Evolutionary conservation across 1,284 basidiomycete species (phyloP).

Genomic region (Cutaneotrichosporon cutaneum): DNA sequence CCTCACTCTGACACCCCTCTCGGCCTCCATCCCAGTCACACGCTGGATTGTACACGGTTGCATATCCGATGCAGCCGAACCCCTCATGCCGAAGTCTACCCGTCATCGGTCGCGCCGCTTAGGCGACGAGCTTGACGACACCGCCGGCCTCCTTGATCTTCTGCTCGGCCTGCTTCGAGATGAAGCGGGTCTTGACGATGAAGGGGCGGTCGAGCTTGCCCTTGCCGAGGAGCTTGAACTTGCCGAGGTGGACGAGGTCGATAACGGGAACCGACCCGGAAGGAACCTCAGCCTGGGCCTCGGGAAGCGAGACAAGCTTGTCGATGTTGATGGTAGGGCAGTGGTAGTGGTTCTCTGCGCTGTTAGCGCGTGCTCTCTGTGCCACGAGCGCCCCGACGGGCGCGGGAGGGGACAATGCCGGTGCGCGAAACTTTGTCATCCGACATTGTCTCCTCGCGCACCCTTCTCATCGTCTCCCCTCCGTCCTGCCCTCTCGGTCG

Average conservation of each 20-base stretch:
- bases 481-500: not conserved
- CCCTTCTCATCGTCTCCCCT: not conserved
- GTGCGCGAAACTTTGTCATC: not conserved
- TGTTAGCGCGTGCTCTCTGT: constrained; percentile 31
- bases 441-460: not conserved
- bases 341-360: constrained; percentile 73
- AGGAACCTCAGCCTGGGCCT: constrained; percentile 52
- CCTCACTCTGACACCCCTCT: no score
- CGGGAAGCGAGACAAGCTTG: constrained; percentile 56
- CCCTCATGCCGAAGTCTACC: constrained; percentile 3
- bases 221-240: constrained; percentile 72
- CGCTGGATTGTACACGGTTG: constrained; percentile 7
- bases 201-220: constrained; percentile 62
- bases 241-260: constrained; percentile 79
- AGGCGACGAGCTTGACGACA: constrained; percentile 86
- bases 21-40: not conserved
- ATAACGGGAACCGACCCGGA: constrained; percentile 76
- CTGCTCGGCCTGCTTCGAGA: constrained; percentile 80
- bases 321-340: constrained; percentile 95
- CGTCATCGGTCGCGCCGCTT: constrained; percentile 30
- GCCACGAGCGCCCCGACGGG: not conserved
- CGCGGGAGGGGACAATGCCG: not conserved
- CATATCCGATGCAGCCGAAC: constrained; percentile 2
- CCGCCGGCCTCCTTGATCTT: constrained; percentile 84
- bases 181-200: constrained; percentile 95